These are phyloP conservation scores for Dispira simplex DNA, from an alignment of 192 early-diverging fungal species.

Conservation along the genomic window DNA sequence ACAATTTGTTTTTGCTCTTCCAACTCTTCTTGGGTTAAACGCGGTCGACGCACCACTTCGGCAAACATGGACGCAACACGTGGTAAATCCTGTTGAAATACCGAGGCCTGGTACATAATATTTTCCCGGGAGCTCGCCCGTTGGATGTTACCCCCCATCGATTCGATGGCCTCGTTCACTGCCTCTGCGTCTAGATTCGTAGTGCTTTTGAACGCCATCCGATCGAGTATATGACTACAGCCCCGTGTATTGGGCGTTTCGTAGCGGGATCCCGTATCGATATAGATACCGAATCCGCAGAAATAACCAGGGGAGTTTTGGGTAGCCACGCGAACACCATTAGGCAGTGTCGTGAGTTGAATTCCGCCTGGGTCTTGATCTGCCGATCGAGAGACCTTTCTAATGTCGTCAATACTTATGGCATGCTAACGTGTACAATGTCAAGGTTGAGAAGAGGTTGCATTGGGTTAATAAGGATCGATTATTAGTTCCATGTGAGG, in stretches of 20 bases:
- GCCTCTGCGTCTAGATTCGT: constrained; percentile 43
- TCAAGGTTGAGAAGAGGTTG: no score
- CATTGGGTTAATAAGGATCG: no score
- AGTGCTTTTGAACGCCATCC: constrained; percentile 87
- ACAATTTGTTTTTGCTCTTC: constrained; percentile 62
- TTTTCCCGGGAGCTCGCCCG: constrained; percentile 81
- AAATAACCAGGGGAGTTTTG: constrained; percentile 79
- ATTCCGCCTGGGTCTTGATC: neutral
- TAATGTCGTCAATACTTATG: neutral
- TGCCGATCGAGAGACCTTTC: neutral
- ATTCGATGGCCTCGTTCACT: constrained; percentile 63
- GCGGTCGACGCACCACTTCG: constrained; percentile 65
- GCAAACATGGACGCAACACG: constrained; percentile 59
- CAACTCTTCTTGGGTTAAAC: constrained; percentile 58
- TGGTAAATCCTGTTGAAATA: constrained; percentile 70
- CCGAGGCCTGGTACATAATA: constrained; percentile 89
- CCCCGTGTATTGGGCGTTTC: constrained; percentile 57
- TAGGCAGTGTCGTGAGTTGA: constrained; percentile 64
- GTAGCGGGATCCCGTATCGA: constrained; percentile 80
- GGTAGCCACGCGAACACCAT: constrained; percentile 78
- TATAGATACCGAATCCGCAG: constrained; percentile 73
- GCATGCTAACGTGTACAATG: no score
- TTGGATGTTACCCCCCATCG: constrained; percentile 79
- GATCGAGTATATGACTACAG: constrained; percentile 74
- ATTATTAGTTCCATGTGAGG: no score